These are phyloP conservation scores for Neurospora sp. DNA, from an alignment of 495 filamentous ascomycete species.

Conservation along the genomic window DNA sequence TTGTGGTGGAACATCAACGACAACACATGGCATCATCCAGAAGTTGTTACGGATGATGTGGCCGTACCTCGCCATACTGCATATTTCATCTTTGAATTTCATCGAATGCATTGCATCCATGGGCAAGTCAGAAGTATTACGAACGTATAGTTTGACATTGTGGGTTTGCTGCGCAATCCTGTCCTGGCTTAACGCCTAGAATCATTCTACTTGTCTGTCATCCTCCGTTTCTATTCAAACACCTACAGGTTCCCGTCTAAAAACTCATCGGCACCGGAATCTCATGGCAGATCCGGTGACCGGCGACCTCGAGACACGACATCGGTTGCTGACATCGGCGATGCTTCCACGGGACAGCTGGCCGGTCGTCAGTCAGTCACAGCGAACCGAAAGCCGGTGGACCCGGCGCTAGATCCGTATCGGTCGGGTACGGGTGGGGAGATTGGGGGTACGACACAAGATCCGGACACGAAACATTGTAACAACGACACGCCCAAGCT, in stretches of 20 bases:
- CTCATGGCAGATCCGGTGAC: neutral
- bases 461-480: neutral
- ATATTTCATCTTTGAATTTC: neutral
- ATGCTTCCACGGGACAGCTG: neutral
- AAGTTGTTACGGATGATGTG: neutral
- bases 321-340: neutral
- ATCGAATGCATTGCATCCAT: neutral
- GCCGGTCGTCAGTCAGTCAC: neutral
- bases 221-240: neutral
- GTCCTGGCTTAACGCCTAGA: neutral
- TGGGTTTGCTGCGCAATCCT: neutral
- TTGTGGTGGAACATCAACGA: neutral
- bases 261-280: neutral
- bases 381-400: neutral
- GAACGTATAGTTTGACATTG: neutral
- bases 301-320: neutral
- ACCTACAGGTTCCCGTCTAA: neutral
- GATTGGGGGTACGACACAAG: neutral
- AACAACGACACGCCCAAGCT: neutral
- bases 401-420: neutral
- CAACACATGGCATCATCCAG: conserved; percentile 5
- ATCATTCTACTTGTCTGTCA: neutral
- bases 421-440: neutral
- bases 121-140: neutral
- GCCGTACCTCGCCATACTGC: neutral